Evolutionary conservation across 2,329 filamentous ascomycete genomes (phyloP).

Genomic region (Cytospora chrysosperma): DNA sequence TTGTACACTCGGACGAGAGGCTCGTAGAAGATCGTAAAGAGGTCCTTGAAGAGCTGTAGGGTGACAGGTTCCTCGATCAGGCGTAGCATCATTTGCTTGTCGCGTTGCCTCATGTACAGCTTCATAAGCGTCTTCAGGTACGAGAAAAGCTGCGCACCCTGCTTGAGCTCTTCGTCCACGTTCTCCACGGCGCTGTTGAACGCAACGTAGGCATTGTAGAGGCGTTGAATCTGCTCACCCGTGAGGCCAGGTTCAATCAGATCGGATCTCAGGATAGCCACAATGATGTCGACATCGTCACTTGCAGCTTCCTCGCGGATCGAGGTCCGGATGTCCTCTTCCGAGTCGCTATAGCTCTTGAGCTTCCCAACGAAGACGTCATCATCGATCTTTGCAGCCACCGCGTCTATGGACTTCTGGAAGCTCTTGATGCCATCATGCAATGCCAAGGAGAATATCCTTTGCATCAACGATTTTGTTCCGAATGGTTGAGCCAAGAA

Average conservation of each 20-base stretch:
- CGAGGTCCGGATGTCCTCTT: conserved; percentile 70
- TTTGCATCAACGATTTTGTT: conserved; percentile 82
- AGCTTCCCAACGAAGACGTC: conserved; percentile 77
- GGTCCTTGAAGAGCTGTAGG: conserved; percentile 88
- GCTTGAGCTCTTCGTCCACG: conserved; percentile 80
- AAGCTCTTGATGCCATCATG: conserved; percentile 86
- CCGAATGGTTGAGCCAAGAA: conserved; percentile 96
- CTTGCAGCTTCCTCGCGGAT: conserved; percentile 71
- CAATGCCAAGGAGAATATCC: conserved; percentile 89
- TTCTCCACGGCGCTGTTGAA: conserved; percentile 96
- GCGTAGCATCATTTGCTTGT: conserved; percentile 95
- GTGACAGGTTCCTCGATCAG: conserved; percentile 98
- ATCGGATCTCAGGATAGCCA: conserved; percentile 80
- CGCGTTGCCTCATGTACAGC: conserved; percentile 82
- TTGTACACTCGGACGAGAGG: conserved; percentile 97
- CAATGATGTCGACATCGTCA: conserved; percentile 81
- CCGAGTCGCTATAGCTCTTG: conserved; percentile 71
- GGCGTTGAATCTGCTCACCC: conserved; percentile 72
- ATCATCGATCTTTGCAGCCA: conserved; percentile 79
- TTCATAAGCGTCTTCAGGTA: conserved; percentile 94
- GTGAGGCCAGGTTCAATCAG: conserved; percentile 69
- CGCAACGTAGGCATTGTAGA: conserved; percentile 93
- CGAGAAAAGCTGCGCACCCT: conserved; percentile 89
- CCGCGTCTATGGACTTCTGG: conserved; percentile 79
- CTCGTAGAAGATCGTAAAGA: conserved; percentile 99